Conservation (phyloP, 768 basidiomycete genomes). For the Tulasnella calospora region DNA sequence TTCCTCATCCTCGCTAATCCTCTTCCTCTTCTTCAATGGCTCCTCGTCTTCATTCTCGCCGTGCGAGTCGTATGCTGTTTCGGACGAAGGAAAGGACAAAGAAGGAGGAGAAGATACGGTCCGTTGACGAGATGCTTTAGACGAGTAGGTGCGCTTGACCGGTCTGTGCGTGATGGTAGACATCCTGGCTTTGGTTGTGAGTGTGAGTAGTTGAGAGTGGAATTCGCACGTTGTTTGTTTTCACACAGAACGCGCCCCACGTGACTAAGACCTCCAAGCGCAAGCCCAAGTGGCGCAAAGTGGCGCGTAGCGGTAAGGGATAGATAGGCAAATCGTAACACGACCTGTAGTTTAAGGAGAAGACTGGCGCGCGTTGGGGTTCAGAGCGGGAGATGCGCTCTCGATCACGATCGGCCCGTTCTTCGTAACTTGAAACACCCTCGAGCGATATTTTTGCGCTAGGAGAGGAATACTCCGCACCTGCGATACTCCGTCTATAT, state of each 20-base stretch:
- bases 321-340: neutral
- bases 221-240: constrained; percentile 3
- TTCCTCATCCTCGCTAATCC: neutral
- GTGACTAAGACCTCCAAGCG: neutral
- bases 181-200: neutral
- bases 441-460: neutral
- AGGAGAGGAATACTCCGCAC: neutral
- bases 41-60: neutral
- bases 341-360: neutral
- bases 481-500: too few species aligned
- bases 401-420: neutral
- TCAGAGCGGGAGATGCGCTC: neutral
- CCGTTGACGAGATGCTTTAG: neutral
- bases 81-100: neutral
- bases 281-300: neutral
- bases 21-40: neutral
- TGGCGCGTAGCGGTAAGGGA: neutral
- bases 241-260: neutral
- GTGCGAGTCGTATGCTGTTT: neutral
- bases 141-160: neutral
- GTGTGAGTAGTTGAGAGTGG: neutral
- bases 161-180: neutral
- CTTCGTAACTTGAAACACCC: neutral
- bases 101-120: neutral
- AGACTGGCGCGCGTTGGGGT: neutral